Base-by-base conservation (phyloP, 352 stramenopile genomes). In the Globisporangium carolinianum region DNA sequence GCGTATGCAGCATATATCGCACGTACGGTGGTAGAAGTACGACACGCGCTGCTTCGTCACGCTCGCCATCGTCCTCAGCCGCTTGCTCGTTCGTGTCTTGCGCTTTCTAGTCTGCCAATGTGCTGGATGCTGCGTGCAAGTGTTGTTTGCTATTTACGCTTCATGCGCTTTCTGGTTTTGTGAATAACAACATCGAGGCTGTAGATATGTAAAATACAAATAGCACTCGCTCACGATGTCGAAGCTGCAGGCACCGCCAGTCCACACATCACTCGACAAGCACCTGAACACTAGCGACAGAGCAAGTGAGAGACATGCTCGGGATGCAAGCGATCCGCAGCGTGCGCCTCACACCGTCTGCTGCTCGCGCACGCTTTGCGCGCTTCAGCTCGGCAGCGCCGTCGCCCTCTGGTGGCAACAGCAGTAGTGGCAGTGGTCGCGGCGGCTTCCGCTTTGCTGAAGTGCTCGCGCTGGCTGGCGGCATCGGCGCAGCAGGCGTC, bases 1-100 rank as follows among this genome's bases (percentile, higher is more conserved):
- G 24, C 3, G 24, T 32, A 32, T 32, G 24, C 3, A 32, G 24
- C 24, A 32, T 32, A 32, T 32, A 32, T 32, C 24, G 24, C 24
- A 72, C 82, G 58, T 75, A 94, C 81, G 79, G 60, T 94, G 83
- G 66, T 91, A 94, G 69, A 94, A 94, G 70, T 94, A 91, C 39
- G 82, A 91, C 55, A 94, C 82, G 65, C 80, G 83, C 68, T 78
- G 80, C 75, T 90, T 90, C 41, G 68, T 76, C 41, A 67, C 69
- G 66, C 70, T 84, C 41, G 66, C 63, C 69, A 76, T 76, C 45
- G 45, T 49, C 45, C n/a, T 32, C 45, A 12, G 45, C 17, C 45
- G 45, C 45, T 49, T 47, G 36, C 50, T 55, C 50, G 36, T 36
- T 15, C 18, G 9, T 41, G 10, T 12, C 45, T 48, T 24, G 14